Percentiles rank a stretch among this genome's conserved stretches.
Conservation (phyloP, 192 early-diverging fungal genomes). For the Cetraspora pellucida region DNA sequence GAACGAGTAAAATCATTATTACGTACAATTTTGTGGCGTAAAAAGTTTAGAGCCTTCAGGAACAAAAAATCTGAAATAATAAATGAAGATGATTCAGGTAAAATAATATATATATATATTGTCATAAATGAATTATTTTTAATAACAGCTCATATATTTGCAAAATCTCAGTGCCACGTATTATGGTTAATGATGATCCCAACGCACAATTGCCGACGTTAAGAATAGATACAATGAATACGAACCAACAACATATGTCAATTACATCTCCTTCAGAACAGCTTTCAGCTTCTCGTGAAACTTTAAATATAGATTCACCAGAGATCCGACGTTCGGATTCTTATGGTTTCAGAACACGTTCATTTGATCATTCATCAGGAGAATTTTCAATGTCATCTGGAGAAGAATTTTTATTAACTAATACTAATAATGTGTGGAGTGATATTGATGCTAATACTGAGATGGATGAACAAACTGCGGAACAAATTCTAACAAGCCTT, state of each 20-base stretch:
- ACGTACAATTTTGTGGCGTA: conserved; percentile 25
- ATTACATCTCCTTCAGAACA: neutral
- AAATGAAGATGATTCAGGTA: neutral
- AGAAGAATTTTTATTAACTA: neutral
- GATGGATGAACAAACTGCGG: conserved; percentile 37
- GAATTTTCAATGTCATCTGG: neutral
- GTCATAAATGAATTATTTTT: neutral
- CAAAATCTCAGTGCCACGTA: conserved; percentile 17
- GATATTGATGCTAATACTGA: conserved; percentile 31
- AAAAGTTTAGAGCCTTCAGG: conserved; percentile 3
- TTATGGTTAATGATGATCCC: conserved; percentile 27
- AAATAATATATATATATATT: neutral
- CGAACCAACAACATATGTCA: neutral
- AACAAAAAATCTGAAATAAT: neutral
- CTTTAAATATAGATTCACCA: neutral
- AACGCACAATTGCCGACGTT: neutral
- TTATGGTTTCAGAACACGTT: too few species aligned
- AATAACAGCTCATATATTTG: neutral
- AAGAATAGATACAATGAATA: conserved; percentile 19
- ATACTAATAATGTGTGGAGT: neutral
- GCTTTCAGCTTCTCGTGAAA: neutral
- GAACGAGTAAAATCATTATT: conserved; percentile 31
- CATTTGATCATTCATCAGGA: neutral
- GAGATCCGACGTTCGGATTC: too few species aligned
- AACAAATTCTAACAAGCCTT: conserved; percentile 25